phyloP scores from a whole-genome alignment of 2,329 filamentous ascomycete genomes.

The Aspergillus glaucus region DNA sequence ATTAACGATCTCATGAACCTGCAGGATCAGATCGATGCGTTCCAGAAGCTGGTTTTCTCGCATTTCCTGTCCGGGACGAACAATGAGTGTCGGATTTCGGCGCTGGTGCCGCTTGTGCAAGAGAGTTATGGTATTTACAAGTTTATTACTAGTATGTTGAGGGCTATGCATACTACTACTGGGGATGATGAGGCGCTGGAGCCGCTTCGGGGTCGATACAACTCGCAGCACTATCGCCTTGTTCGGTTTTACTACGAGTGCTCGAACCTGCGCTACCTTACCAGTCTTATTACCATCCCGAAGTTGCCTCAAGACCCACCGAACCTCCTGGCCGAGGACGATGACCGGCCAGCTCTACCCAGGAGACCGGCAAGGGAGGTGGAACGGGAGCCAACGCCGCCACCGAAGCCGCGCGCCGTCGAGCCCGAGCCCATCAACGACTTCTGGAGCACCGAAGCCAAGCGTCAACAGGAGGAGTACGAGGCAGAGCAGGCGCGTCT shows the following conservation, averaged over 20 bases:
- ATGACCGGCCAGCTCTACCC: slow-evolving; percentile 74
- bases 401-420: slow-evolving; percentile 56
- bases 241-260: slow-evolving; percentile 99
- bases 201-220: slow-evolving; percentile 79
- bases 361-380: slow-evolving; percentile 64
- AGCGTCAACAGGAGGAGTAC: slow-evolving; percentile 86
- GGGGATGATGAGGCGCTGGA: slow-evolving; percentile 90
- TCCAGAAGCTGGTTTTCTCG: slow-evolving; percentile 97
- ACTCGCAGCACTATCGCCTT: slow-evolving; percentile 92
- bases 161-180: slow-evolving; percentile 93
- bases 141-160: slow-evolving; percentile 98
- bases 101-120: slow-evolving; percentile 85
- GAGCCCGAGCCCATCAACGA: slow-evolving; percentile 95
- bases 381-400: slow-evolving; percentile 63
- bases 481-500: slow-evolving; percentile 87
- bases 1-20: slow-evolving; percentile 94
- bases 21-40: slow-evolving; percentile 96
- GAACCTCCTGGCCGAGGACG: slow-evolving; percentile 78
- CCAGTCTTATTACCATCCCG: slow-evolving; percentile 90
- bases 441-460: slow-evolving; percentile 93
- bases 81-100: slow-evolving; percentile 94
- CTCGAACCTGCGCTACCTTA: slow-evolving; percentile 93
- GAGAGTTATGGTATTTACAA: slow-evolving; percentile 99
- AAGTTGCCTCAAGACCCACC: slow-evolving; percentile 93
- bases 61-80: slow-evolving; percentile 87